Base-by-base conservation (phyloP, 345 rosid genomes). In the Pugionium dolabratum region DNA sequence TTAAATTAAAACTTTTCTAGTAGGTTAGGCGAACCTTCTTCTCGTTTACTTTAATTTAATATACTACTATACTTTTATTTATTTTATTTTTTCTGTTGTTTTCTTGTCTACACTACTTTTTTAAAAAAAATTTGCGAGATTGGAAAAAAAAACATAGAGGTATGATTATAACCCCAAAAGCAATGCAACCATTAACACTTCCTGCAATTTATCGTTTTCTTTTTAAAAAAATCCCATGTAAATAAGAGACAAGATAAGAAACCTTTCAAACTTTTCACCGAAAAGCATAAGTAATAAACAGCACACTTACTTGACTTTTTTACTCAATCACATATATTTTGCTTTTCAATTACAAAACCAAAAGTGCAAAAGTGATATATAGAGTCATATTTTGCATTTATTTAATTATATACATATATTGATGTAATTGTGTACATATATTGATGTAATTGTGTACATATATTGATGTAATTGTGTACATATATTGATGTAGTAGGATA, bases 201-300 rank as follows among this genome's bases (percentile, higher is more conserved):
- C 30, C 54, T 58, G 71, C 66, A 64, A 54, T 39, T 7, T n/a
- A 25, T 30, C 45, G 18, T 58, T 43, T 50, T 42, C 4, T 45
- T 47, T 33, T 41, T 9, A 29, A 49, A 35, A 44, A 50, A 36
- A 2, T 18, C 18, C 29, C 34, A 60, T 72, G 64, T 64, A 57
- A n/a, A 49, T 32, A 11, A 54, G 62, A 64, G 59, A 59, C 71
- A 66, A 35, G 42, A 59, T 55, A 65, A 51, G 71, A 73, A 39
- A 46, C 63, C 34, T 64, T 73, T 65, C 26, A 0, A 51, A 58
- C 76, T 72, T 72, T 73, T 67, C 73, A 73, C 77, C 77, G 77
- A 73, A 73, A 73, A 73, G 73, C 73, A 67, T 27, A 67, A 54
- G 73, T 54, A 73, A 73, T 66, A 54, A 73, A 66, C 73, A 54